Conservation (phyloP, 2,329 filamentous ascomycete genomes). For the Escovopsis sp. region DNA sequence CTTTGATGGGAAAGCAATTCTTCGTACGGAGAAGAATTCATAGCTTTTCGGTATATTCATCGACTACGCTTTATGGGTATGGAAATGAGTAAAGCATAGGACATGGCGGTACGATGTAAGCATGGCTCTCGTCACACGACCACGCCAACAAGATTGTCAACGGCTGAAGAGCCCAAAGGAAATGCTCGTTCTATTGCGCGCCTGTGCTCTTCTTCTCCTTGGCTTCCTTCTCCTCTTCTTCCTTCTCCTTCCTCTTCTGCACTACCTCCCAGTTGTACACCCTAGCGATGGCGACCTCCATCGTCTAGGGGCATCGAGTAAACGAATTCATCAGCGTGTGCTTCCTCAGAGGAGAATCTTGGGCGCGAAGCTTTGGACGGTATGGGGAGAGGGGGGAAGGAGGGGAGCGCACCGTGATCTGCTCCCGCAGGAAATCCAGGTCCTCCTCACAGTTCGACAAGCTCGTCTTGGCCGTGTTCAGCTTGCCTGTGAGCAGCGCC, state of each 20-base stretch:
- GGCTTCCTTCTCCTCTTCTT: constrained; percentile 37
- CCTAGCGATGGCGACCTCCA: constrained; percentile 89
- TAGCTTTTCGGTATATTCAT: too few relatives aligned
- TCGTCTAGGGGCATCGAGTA: constrained; percentile 50
- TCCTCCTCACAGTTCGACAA: constrained; percentile 89
- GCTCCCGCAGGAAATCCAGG: constrained; percentile 84
- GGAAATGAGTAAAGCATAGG: too few relatives aligned
- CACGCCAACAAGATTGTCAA: too few relatives aligned
- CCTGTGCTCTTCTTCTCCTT: constrained; percentile 24
- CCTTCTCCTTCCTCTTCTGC: constrained; percentile 83
- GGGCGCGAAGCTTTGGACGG: too few relatives aligned
- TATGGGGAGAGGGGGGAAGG: background rate
- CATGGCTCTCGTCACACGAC: too few relatives aligned
- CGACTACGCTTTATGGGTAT: too few relatives aligned
- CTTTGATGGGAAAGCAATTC: too few relatives aligned
- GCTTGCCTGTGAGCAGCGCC: constrained; percentile 59
- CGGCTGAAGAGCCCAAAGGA: constrained; percentile 2
- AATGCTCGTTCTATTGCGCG: constrained; percentile 3
- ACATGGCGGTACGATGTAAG: too few relatives aligned
- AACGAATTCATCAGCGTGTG: too few relatives aligned
- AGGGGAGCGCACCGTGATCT: constrained; percentile 62
- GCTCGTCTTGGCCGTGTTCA: constrained; percentile 64
- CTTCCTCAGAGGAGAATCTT: too few relatives aligned
- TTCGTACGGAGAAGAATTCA: too few relatives aligned
- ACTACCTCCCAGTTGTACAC: constrained; percentile 99